Base-by-base conservation (phyloP, 2,329 filamentous ascomycete genomes). In the Xylariaceae sp. region DNA sequence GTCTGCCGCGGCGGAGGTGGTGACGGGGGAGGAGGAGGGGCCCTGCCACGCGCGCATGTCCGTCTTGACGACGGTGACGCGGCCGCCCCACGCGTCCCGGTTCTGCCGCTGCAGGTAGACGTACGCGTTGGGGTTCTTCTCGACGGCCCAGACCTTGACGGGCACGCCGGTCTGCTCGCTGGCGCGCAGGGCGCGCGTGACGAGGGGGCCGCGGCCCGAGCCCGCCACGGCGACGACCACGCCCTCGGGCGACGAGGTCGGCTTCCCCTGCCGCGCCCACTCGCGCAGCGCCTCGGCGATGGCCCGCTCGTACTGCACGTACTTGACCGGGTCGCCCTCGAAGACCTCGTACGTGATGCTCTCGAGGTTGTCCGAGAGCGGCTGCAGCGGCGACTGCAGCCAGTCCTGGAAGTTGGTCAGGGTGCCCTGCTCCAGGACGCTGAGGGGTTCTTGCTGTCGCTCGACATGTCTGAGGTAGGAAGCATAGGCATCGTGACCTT, bases 291-390 rank as follows among this genome's bases (percentile, higher is more conserved):
- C 90, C 44, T 84, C 77, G 4, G 77, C 75, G 36, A 93, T 82
- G 11, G 92, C 92, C 29, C 73, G 70, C 57, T 96, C 88, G 55
- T 98, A 98, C 70, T 90, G 93, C 44, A 88, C 80, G 56, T 98
- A 98, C 61, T 98, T 98, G 61, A 98, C 84, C 0, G 92, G 92
- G 44, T 98, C 93, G 47, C 93, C 93, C 58, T 98, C 92, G 51
- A 98, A 98, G 2, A 96, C 90, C 56, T 98, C 92, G 58, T 98
- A 98, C 0, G 92, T 98, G 26, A 94, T 84, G 29, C 88, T 94
- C 57, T 98, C 93, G 11, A 98, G 71, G 49, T 98, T 98, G 58
- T 98, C 92, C 0, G 90, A 90, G 11, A 98, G 70, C 0, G 92
- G 92, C 57, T 98, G 93, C 25, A 98, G 68, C 3, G 92, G 92